Percentiles rank a stretch among this genome's conserved stretches.
Conservation (phyloP, 208 protist genomes). For the Endotrypanum monterogeii region DNA sequence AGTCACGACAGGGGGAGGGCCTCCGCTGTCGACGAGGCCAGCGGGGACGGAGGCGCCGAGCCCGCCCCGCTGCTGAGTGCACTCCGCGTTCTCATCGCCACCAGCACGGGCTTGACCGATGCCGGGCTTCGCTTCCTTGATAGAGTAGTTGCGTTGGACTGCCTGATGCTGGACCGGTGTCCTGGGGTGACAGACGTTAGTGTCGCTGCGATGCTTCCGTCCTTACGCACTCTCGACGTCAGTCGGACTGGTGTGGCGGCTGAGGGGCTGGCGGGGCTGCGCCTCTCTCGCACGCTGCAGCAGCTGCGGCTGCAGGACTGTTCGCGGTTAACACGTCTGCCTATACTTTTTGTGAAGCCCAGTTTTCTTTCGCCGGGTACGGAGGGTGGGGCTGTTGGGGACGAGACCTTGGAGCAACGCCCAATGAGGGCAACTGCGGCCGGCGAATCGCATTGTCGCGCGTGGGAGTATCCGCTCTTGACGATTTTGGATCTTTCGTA, state of each 20-base stretch:
- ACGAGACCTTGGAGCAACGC: not conserved
- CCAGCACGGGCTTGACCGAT: conserved; percentile 27
- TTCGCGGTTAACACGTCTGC: conserved; percentile 27
- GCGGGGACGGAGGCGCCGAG: not conserved
- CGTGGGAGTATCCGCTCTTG: not conserved
- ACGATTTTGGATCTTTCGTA: conserved; percentile 9
- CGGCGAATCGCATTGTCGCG: not conserved
- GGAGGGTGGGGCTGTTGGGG: not conserved
- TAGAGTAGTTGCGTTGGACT: conserved; percentile 15
- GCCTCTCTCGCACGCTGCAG: conserved; percentile 23
- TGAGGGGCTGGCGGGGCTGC: conserved; percentile 33
- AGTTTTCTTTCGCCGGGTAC: not conserved
- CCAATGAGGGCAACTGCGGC: not conserved
- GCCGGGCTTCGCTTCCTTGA: conserved; percentile 12
- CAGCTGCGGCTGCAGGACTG: conserved; percentile 43
- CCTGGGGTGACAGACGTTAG: conserved; percentile 16
- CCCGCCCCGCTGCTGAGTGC: conserved; percentile 11
- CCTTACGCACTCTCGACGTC: conserved; percentile 38
- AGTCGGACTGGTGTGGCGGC: conserved; percentile 37
- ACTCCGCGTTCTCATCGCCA: conserved; percentile 25
- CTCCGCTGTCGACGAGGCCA: not conserved
- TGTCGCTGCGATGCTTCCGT: conserved; percentile 30
- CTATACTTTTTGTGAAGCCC: conserved; percentile 18
- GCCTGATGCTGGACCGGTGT: conserved; percentile 25
- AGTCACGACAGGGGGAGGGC: not conserved